Conservation (phyloP, 2,329 filamentous ascomycete species). For the Aspergillus costaricaensis region DNA sequence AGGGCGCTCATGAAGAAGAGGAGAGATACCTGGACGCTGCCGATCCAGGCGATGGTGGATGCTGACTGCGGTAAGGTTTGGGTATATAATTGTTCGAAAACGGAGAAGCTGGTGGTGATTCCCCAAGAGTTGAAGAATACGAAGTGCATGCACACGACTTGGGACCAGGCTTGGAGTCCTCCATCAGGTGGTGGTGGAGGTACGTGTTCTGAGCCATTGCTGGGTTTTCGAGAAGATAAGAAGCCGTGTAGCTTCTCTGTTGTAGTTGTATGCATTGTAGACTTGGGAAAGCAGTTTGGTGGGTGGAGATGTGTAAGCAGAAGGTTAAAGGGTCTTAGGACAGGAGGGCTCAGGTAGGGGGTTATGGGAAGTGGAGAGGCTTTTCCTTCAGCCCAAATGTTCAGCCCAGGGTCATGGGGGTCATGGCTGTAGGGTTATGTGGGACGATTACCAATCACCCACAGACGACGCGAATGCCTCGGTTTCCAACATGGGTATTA, state of each 20-base stretch:
- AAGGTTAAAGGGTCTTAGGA: no score
- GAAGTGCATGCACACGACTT: not conserved
- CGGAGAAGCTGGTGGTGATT: not conserved
- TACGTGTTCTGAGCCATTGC: not conserved
- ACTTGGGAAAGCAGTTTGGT: no score
- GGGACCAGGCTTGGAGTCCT: not conserved
- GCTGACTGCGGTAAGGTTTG: not conserved
- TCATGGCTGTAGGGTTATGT: no score
- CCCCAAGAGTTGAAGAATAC: not conserved
- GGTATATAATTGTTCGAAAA: not conserved
- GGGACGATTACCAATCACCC: no score
- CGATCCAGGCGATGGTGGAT: slow-evolving; percentile 15
- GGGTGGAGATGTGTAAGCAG: no score
- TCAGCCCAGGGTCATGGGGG: no score
- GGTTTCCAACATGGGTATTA: no score
- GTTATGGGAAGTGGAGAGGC: no score
- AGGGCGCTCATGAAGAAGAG: slow-evolving; percentile 47
- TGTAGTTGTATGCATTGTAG: not conserved
- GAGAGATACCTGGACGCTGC: slow-evolving; percentile 45
- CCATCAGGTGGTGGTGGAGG: not conserved
- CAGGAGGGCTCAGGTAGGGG: no score
- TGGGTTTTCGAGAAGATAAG: no score
- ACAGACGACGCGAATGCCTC: no score
- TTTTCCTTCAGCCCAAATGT: no score
- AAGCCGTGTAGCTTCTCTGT: not conserved